Evolutionary conservation across 805 yeast genomes (phyloP).

Genomic region (Blastobotrys attinorum): DNA sequence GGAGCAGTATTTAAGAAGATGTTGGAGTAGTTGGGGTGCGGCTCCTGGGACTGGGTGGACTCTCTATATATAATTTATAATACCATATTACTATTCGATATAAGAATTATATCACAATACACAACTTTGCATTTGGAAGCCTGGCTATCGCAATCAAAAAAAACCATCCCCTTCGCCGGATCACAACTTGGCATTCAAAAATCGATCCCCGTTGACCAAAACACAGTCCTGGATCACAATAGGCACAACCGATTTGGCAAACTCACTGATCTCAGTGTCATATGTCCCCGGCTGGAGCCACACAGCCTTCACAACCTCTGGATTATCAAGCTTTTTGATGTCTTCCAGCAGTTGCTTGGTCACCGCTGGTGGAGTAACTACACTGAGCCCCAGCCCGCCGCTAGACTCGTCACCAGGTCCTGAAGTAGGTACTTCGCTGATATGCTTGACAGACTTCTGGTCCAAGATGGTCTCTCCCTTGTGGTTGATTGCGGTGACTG

Average conservation of each 20-base stretch:
- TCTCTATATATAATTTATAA: too few species aligned
- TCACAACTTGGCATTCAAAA: conserved; percentile 15
- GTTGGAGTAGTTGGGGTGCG: conserved; percentile 14
- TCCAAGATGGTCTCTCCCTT: conserved; percentile 41
- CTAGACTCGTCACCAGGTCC: conserved; percentile 29
- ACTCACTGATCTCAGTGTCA: conserved; percentile 36
- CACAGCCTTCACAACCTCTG: conserved; percentile 40
- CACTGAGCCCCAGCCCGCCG: conserved; percentile 39
- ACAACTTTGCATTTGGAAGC: too few species aligned
- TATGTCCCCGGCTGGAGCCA: conserved; percentile 87
- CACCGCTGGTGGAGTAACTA: conserved; percentile 67
- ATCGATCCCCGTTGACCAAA: conserved; percentile 54
- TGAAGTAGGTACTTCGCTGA: conserved; percentile 20
- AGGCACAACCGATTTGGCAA: conserved; percentile 26
- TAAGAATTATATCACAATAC: too few species aligned
- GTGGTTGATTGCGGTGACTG: conserved; percentile 64
- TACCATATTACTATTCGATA: too few species aligned
- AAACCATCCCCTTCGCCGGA: not conserved
- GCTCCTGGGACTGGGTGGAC: too few species aligned
- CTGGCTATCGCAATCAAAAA: too few species aligned
- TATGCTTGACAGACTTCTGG: conserved; percentile 28
- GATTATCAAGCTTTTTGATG: conserved; percentile 24
- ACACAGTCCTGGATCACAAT: conserved; percentile 51
- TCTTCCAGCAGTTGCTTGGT: conserved; percentile 40
- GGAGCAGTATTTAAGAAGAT: conserved; percentile 30